These are phyloP conservation scores for Papiliotrema terrestris DNA, from an alignment of 1,284 basidiomycete species.

Conservation along the genomic window DNA sequence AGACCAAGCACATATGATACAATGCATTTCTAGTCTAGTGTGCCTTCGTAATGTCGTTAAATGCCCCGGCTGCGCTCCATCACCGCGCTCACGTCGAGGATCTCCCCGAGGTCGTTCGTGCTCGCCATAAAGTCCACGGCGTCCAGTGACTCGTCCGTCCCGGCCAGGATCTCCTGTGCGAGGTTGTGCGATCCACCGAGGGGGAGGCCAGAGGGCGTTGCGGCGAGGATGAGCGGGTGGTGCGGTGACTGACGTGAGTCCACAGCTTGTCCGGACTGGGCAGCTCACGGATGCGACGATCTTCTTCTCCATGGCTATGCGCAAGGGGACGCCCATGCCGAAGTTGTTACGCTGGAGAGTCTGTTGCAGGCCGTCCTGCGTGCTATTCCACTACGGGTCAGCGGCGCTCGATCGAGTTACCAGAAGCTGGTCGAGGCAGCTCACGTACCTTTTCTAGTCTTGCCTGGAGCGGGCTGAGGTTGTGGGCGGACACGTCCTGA, in stretches of 20 bases:
- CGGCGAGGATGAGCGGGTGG: slow-evolving; percentile 37
- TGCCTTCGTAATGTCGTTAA: slow-evolving; percentile 10
- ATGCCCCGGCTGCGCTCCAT: slow-evolving; percentile 46
- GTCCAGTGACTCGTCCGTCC: slow-evolving; percentile 76
- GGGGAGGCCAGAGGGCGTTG: slow-evolving; percentile 37
- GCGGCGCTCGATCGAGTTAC: background rate
- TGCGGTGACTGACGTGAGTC: slow-evolving; percentile 31
- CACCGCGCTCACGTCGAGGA: slow-evolving; percentile 37
- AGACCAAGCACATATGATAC: slow-evolving; percentile 6
- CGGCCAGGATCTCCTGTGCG: slow-evolving; percentile 85
- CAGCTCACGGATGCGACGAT: slow-evolving; percentile 67
- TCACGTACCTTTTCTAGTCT: slow-evolving; percentile 44
- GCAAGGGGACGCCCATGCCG: slow-evolving; percentile 83
- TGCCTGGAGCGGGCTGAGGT: slow-evolving; percentile 38
- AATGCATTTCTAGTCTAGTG: slow-evolving; percentile 7
- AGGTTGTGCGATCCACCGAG: slow-evolving; percentile 60
- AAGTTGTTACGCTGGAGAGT: slow-evolving; percentile 79
- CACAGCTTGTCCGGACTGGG: background rate
- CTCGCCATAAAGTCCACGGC: slow-evolving; percentile 64
- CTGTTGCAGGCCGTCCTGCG: slow-evolving; percentile 82
- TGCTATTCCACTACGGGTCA: slow-evolving; percentile 77
- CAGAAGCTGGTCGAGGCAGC: background rate
- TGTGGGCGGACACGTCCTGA: slow-evolving; percentile 32
- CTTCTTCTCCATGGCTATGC: slow-evolving; percentile 90
- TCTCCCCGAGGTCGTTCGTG: slow-evolving; percentile 25